Conservation (phyloP, 257 asterid species). For the Fraxinus quadrangulata region DNA sequence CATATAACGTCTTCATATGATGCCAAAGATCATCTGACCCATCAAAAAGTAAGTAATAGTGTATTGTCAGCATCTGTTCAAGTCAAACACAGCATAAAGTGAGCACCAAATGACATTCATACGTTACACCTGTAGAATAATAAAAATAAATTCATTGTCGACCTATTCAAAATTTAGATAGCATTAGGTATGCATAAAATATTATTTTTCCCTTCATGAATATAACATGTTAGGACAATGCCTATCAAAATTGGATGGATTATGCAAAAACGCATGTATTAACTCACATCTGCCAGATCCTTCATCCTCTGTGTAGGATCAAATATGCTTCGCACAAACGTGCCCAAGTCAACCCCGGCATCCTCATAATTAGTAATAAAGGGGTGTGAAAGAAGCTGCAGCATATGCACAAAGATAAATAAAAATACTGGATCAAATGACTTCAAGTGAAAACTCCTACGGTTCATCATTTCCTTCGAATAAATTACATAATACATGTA, state of each 20-base stretch:
- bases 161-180: conserved; percentile 4
- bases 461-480: not conserved
- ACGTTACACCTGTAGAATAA: not conserved
- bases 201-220: conserved; percentile 1
- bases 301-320: conserved; percentile 88
- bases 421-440: not conserved
- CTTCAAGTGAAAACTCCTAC: not conserved
- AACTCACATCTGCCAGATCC: conserved; percentile 95
- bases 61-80: conserved; percentile 87
- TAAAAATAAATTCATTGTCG: not conserved
- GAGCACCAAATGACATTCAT: not conserved
- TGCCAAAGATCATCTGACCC: conserved; percentile 94
- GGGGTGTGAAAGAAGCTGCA: conserved; percentile 92
- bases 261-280: conserved; percentile 16
- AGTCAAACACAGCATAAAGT: not conserved
- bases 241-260: conserved; percentile 11
- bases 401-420: conserved; percentile 10
- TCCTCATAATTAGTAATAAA: conserved; percentile 65
- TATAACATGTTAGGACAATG: conserved; percentile 7
- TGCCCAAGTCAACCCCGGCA: conserved; percentile 66
- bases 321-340: conserved; percentile 78
- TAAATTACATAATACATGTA: not conserved
- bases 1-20: conserved; percentile 59
- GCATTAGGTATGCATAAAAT: not conserved
- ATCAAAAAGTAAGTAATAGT: conserved; percentile 87